Evolutionary conservation across 495 filamentous ascomycete species (phyloP), one percentile per base, ranked within the genome.

Genomic region (Xylaria nigripes): DNA sequence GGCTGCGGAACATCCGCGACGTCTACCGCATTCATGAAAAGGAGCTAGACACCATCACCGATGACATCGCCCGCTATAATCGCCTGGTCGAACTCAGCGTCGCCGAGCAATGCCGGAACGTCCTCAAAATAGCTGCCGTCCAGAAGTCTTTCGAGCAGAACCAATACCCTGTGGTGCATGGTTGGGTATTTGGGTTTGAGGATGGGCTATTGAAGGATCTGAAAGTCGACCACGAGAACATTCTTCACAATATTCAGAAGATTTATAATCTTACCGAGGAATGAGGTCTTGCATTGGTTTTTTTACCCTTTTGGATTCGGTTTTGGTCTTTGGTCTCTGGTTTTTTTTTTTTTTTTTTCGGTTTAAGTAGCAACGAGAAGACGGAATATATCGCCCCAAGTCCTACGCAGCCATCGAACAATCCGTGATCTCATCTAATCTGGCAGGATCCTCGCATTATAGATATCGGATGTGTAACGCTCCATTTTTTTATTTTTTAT

Each of bases 61-160:
- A 77, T 48, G 72, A 73, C 40, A 55, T 57, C 1, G 62, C 64
- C 43, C 70, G 73, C 38, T 77, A 79, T 56, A 61, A 82, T 57
- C 73, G 82, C 27, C 69, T 84, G 6, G 79, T 82, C 12, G 81
- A 84, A 66, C 68, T 84, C 52, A 82, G 79, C 56, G 80, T 82
- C 55, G 52, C 73, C 15, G 80, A 81, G 69, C 78, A 81, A 68
- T 76, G 73, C 55, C 70, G 77, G 48, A 81, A 80, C 54, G 68
- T 83, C 18, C 72, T 81, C 68, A 82, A 82, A 71, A 80, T 79
- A 22, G 76, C 78, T 5, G 68, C 68, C 30, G 74, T 84, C 6
- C 77, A 81, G 68, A 65, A 81, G 65, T 70, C 65, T 8, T 81
- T 76, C 56, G 70, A 68, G 38, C 52, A 72, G 58, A 73, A 80